Evolutionary conservation across 495 filamentous ascomycete genomes (phyloP).

Genomic region (Penicillium goetzii): DNA sequence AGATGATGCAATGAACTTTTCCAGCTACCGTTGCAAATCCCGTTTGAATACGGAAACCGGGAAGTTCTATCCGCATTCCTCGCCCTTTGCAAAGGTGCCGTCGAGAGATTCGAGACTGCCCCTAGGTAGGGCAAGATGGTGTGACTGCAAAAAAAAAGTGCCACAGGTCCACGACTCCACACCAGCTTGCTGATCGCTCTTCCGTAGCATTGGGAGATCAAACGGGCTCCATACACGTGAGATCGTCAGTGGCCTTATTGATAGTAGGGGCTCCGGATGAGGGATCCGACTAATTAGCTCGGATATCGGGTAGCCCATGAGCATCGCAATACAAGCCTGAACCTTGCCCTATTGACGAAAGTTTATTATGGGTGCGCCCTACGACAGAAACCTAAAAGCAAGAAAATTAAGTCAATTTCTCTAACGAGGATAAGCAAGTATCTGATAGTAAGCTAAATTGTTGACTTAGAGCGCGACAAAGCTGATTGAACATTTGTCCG

Average conservation of each 20-base stretch:
- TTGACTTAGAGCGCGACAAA: too few relatives aligned
- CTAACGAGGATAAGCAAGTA: too few relatives aligned
- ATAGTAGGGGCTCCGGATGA: background rate
- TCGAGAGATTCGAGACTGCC: background rate
- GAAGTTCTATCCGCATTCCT: constrained; percentile 5
- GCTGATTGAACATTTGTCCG: too few relatives aligned
- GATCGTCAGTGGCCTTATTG: background rate
- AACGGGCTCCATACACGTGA: background rate
- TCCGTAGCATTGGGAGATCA: background rate
- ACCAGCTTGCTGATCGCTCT: background rate
- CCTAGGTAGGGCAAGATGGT: background rate
- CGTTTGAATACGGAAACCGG: background rate
- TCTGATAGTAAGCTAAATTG: too few relatives aligned
- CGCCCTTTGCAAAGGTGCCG: background rate
- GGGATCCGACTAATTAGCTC: background rate
- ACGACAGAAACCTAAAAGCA: background rate
- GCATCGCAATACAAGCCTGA: background rate
- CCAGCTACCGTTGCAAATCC: background rate
- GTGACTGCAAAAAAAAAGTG: background rate
- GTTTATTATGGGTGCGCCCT: background rate
- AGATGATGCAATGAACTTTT: background rate
- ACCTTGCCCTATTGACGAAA: background rate
- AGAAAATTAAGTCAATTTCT: too few relatives aligned
- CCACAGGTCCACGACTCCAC: background rate
- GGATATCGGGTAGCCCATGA: background rate